A percentile compares a stretch with the other conserved stretches of the same genome.
Evolutionary conservation across 2,329 filamentous ascomycete species (phyloP).

Genomic region (Pleomassaria siparia): DNA sequence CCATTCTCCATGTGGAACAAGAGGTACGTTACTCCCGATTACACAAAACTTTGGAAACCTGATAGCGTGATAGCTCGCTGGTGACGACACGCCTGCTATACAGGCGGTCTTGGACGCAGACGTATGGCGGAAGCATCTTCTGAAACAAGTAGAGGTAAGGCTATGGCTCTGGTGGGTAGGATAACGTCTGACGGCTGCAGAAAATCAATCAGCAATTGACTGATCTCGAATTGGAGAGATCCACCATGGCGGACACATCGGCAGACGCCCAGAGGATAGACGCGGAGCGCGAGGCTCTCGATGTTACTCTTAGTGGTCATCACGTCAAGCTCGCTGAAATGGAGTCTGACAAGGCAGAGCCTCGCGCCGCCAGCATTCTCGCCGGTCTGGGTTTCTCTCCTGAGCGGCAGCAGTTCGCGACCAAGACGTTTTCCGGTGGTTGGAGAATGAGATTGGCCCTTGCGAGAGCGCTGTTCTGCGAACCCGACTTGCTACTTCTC

Average conservation of each 20-base stretch:
- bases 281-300: constrained; percentile 83
- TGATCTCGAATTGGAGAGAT: constrained; percentile 74
- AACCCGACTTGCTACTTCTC: constrained; percentile 91
- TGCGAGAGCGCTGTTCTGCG: constrained; percentile 94
- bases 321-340: constrained; percentile 93
- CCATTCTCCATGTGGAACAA: constrained; percentile 98
- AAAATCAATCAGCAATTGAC: constrained; percentile 78
- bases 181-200: constrained; percentile 37
- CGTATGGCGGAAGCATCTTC: constrained; percentile 94
- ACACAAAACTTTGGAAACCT: not conserved
- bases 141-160: constrained; percentile 81
- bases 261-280: constrained; percentile 84
- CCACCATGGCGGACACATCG: constrained; percentile 85
- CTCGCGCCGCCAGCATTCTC: constrained; percentile 90
- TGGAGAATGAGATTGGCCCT: constrained; percentile 98
- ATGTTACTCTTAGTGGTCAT: constrained; percentile 87
- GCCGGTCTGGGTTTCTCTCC: constrained; percentile 95
- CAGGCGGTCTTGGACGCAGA: constrained; percentile 97
- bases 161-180: not conserved
- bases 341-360: constrained; percentile 98
- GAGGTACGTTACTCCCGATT: constrained; percentile 61
- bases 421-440: constrained; percentile 98
- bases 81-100: constrained; percentile 91
- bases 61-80: constrained; percentile 66
- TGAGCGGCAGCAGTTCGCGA: constrained; percentile 88